Evolutionary conservation across 139 green algal species (phyloP).

Genomic region (Chlorella sp.): DNA sequence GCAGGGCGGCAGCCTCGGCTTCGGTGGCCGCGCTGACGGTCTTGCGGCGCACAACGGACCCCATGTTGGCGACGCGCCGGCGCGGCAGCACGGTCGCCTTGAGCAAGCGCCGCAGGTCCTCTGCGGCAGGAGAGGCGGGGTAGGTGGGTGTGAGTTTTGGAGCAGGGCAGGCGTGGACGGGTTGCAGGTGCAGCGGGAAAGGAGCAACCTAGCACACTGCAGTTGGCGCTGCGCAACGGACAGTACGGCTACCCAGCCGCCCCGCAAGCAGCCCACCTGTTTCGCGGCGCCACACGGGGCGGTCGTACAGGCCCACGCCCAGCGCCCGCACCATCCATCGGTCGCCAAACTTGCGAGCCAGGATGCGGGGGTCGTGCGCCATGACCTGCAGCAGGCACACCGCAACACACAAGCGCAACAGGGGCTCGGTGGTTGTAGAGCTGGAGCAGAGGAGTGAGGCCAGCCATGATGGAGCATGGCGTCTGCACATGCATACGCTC

Average conservation of each 20-base stretch:
- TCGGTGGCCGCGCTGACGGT: background rate
- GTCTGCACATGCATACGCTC: background rate
- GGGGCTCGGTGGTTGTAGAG: background rate
- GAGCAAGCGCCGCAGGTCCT: conserved; percentile 25
- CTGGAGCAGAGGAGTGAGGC: background rate
- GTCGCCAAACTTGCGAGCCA: conserved; percentile 49
- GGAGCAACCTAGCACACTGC: background rate
- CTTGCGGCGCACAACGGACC: conserved; percentile 27
- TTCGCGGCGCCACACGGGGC: conserved; percentile 41
- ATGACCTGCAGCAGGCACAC: conserved; percentile 9
- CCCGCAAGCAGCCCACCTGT: background rate
- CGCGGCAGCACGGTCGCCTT: conserved; percentile 15
- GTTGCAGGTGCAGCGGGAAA: background rate
- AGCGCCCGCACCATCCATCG: conserved; percentile 46
- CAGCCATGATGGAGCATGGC: no score
- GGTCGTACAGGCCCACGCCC: conserved; percentile 35
- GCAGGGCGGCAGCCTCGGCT: background rate
- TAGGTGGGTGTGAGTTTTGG: background rate
- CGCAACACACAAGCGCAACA: no score
- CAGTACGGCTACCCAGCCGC: background rate
- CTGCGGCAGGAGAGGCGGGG: background rate
- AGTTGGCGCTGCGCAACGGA: background rate
- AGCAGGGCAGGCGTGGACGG: background rate
- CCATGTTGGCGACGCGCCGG: background rate
- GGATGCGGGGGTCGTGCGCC: conserved; percentile 30